Evolutionary conservation across 371 early-diverging fungal genomes (phyloP).

Genomic region (Syncephalastrum contaminatum): DNA sequence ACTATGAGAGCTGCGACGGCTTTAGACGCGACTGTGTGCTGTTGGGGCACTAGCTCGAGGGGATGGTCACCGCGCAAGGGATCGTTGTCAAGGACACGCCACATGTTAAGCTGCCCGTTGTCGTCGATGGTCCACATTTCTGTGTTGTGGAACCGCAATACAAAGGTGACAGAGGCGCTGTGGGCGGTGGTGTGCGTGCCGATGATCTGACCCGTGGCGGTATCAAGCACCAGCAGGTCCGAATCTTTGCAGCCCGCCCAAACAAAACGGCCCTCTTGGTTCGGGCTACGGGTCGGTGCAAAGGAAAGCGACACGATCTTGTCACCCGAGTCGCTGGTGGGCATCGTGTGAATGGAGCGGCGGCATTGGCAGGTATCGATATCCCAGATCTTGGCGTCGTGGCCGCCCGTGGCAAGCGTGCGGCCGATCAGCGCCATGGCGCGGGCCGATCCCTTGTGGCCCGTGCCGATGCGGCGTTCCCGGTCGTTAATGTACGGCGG

Average conservation of each 20-base stretch:
- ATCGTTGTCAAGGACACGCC: constrained; percentile 47
- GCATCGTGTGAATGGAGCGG: constrained; percentile 15
- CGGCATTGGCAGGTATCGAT: constrained; percentile 6
- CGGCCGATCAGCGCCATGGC: constrained; percentile 21
- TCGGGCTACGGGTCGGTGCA: constrained; percentile 36
- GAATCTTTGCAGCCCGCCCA: constrained; percentile 70
- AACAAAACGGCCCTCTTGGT: constrained; percentile 57
- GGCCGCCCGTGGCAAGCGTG: constrained; percentile 24
- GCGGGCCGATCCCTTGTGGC: constrained; percentile 17
- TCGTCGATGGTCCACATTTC: constrained; percentile 81
- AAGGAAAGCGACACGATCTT: constrained; percentile 34
- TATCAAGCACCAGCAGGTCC: constrained; percentile 59
- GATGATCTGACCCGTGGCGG: constrained; percentile 40
- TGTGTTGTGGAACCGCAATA: constrained; percentile 53
- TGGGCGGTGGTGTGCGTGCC: constrained; percentile 58
- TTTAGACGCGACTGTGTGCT: constrained; percentile 11
- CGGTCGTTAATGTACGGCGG: constrained; percentile 14
- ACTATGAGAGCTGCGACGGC: constrained; percentile 43
- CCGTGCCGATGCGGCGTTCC: constrained; percentile 8
- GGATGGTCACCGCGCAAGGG: too few relatives aligned
- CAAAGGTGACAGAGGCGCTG: constrained; percentile 56
- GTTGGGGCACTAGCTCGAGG: background rate
- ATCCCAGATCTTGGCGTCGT: constrained; percentile 24
- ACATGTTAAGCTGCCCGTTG: constrained; percentile 65
- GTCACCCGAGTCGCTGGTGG: constrained; percentile 18